A percentile compares a stretch with the other conserved stretches of the same genome.
Conservation (phyloP, 805 yeast genomes). For the Ogataea polymorpha region DNA sequence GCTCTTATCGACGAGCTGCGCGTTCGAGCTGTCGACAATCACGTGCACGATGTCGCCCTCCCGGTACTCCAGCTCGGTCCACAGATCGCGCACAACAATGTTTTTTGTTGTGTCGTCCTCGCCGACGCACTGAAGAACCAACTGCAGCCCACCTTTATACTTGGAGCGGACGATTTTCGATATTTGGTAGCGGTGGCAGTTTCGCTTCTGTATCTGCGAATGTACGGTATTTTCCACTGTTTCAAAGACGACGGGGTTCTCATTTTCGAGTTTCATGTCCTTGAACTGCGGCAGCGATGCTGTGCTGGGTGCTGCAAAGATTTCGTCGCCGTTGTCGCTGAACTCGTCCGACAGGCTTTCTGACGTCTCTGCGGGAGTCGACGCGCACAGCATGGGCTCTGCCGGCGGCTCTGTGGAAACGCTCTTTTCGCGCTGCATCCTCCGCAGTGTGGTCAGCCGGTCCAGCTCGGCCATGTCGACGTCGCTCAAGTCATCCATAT, state of each 20-base stretch:
- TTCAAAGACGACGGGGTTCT: constrained; percentile 13
- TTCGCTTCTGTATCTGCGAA: constrained; percentile 43
- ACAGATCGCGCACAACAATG: constrained; percentile 59
- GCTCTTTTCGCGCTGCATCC: constrained; percentile 2
- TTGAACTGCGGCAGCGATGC: constrained; percentile 12
- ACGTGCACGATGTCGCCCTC: constrained; percentile 60
- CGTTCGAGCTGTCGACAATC: constrained; percentile 40
- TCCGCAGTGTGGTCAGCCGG: not conserved
- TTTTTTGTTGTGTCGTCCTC: constrained; percentile 33
- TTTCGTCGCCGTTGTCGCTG: constrained; percentile 29
- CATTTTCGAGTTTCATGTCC: constrained; percentile 21
- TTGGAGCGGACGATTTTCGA: constrained; percentile 29
- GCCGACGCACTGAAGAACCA: constrained; percentile 51
- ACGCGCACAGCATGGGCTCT: not conserved
- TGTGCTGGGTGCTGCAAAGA: constrained; percentile 10
- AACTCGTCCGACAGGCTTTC: constrained; percentile 19
- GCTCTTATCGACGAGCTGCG: constrained; percentile 50
- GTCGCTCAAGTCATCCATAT: constrained; percentile 33
- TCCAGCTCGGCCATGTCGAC: constrained; percentile 30
- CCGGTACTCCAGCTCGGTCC: constrained; percentile 48
- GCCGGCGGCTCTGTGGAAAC: not conserved
- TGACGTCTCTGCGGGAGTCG: constrained; percentile 4
- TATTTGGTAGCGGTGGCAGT: constrained; percentile 49
- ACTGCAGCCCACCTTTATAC: constrained; percentile 43
- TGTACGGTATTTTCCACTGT: constrained; percentile 31